phyloP scores from a whole-genome alignment of 2,329 filamentous ascomycete genomes.

The Daldinia eschscholtzii region DNA sequence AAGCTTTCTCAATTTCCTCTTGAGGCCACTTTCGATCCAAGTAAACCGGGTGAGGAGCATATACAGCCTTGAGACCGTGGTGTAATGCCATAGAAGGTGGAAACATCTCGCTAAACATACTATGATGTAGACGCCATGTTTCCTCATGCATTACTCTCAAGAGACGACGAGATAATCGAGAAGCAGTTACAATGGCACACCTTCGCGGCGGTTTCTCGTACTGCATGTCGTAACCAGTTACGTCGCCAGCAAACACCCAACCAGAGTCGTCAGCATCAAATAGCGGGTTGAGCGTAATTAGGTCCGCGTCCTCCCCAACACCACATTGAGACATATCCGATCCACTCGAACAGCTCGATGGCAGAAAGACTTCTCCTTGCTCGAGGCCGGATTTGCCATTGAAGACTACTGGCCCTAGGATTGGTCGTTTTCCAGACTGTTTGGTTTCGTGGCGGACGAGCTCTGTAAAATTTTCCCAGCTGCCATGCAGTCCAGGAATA shows the following conservation, averaged over 20 bases:
- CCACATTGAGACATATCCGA: slow-evolving; percentile 69
- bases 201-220: slow-evolving; percentile 73
- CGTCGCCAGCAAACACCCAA: slow-evolving; percentile 78
- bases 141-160: slow-evolving; percentile 81
- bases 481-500: slow-evolving; percentile 76
- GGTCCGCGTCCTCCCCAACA: slow-evolving; percentile 77
- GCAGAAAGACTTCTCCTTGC: slow-evolving; percentile 68
- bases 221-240: slow-evolving; percentile 73
- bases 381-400: slow-evolving; percentile 61
- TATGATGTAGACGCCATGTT: slow-evolving; percentile 73
- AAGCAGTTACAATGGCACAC: slow-evolving; percentile 78
- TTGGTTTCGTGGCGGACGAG: slow-evolving; percentile 73
- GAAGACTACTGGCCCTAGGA: slow-evolving; percentile 77
- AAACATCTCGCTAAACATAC: slow-evolving; percentile 86
- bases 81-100: slow-evolving; percentile 77
- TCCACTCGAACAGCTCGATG: slow-evolving; percentile 66
- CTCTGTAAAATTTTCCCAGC: slow-evolving; percentile 78
- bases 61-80: slow-evolving; percentile 82
- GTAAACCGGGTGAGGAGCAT: slow-evolving; percentile 85
- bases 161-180: slow-evolving; percentile 74
- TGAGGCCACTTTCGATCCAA: slow-evolving; percentile 81
- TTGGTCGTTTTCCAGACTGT: slow-evolving; percentile 62
- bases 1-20: slow-evolving; percentile 77
- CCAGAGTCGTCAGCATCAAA: slow-evolving; percentile 79
- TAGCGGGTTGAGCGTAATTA: slow-evolving; percentile 82